phyloP scores from a whole-genome alignment of 1,284 basidiomycete species.

The Rhodotorula sp. region DNA sequence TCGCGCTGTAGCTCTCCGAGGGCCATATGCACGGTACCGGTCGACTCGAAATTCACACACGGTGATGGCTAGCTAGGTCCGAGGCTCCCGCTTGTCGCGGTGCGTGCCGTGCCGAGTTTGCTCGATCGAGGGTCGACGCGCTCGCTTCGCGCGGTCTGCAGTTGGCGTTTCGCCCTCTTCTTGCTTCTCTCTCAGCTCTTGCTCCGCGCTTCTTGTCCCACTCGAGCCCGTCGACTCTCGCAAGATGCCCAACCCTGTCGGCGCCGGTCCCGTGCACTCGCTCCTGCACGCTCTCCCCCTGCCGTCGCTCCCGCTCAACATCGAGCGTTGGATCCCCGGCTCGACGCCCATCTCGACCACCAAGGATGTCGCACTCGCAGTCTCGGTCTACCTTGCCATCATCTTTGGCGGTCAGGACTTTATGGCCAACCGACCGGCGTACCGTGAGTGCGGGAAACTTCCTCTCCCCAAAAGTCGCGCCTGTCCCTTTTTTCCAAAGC shows the following conservation, averaged over 20 bases:
- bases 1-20: too few relatives aligned
- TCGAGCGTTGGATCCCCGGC: slow-evolving; percentile 68
- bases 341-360: slow-evolving; percentile 77
- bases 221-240: too few relatives aligned
- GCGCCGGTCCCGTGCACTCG: slow-evolving; percentile 37
- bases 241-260: slow-evolving; percentile 13
- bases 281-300: slow-evolving; percentile 59
- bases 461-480: neutral
- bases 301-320: slow-evolving; percentile 60
- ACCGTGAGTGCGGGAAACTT: slow-evolving; percentile 36
- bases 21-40: too few relatives aligned
- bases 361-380: slow-evolving; percentile 65
- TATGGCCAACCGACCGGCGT: slow-evolving; percentile 61
- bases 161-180: neutral
- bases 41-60: too few relatives aligned
- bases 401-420: slow-evolving; percentile 82
- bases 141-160: neutral
- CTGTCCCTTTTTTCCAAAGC: neutral
- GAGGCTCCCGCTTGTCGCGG: neutral
- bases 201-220: neutral
- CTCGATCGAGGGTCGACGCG: neutral
- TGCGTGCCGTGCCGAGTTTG: too few relatives aligned
- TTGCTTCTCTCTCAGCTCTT: neutral
- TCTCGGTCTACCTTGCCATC: slow-evolving; percentile 77
- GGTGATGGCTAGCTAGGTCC: too few relatives aligned